Conservation (phyloP, 2,329 filamentous ascomycete species). For the Nemania abortiva region DNA sequence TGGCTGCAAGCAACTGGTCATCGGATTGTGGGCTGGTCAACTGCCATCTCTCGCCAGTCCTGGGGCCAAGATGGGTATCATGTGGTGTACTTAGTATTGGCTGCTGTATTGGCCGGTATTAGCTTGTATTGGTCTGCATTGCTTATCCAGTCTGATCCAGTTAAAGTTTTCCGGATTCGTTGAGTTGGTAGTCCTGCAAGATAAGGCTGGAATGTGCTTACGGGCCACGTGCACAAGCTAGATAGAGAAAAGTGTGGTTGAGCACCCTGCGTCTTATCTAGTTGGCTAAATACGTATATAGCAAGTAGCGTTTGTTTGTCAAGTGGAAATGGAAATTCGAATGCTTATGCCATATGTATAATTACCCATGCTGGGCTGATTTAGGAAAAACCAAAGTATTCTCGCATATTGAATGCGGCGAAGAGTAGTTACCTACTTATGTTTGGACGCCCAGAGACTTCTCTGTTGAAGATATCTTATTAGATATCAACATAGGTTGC, state of each 20-base stretch:
- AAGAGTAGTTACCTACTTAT: background rate
- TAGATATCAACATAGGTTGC: background rate
- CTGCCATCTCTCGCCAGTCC: conserved; percentile 18
- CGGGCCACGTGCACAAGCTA: conserved; percentile 35
- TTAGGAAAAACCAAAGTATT: background rate
- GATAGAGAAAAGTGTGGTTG: conserved; percentile 26
- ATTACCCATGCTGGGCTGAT: background rate
- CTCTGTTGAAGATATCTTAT: background rate
- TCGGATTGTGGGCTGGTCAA: conserved; percentile 30
- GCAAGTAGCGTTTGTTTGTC: too few relatives aligned
- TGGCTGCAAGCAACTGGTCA: conserved; percentile 13
- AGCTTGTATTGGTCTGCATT: conserved; percentile 25
- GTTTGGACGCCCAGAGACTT: too few relatives aligned
- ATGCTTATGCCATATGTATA: background rate
- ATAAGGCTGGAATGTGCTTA: conserved; percentile 40
- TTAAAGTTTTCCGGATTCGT: conserved; percentile 46
- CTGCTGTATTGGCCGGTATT: background rate
- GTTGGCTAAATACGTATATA: too few relatives aligned
- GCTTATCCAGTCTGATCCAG: conserved; percentile 37
- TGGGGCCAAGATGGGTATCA: conserved; percentile 40
- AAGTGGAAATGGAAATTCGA: background rate
- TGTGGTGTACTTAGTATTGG: too few relatives aligned
- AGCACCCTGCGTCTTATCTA: conserved; percentile 15
- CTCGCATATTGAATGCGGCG: background rate
- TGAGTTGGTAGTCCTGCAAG: conserved; percentile 29